These are phyloP conservation scores for Sordaria brevicollis DNA, from an alignment of 495 filamentous ascomycete genomes.

Conservation along the genomic window DNA sequence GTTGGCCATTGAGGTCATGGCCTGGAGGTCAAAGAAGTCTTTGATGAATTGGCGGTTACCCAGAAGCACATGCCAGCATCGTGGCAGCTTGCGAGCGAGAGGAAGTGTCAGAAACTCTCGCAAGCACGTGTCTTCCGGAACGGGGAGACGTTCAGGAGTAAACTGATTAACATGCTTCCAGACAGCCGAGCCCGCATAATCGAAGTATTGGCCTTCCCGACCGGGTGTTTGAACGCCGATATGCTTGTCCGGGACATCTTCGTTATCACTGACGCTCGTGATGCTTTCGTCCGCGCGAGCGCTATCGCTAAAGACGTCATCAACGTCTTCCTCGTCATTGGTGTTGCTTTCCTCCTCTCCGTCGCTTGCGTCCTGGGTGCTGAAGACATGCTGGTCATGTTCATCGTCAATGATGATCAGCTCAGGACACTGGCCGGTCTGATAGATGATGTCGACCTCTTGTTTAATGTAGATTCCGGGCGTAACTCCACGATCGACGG, in stretches of 20 bases:
- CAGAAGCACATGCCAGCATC: not conserved
- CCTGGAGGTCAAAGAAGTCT: not conserved
- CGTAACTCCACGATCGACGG: not conserved
- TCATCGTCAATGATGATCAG: not conserved
- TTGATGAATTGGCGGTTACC: not conserved
- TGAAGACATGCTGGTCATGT: not conserved
- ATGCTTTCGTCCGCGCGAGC: not conserved
- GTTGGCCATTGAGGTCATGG: not conserved
- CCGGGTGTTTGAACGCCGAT: not conserved
- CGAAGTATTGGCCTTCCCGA: not conserved
- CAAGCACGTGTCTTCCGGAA: not conserved
- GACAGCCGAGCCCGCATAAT: not conserved
- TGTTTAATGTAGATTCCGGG: not conserved
- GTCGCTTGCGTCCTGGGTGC: not conserved
- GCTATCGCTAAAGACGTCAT: not conserved
- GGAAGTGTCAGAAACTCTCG: not conserved
- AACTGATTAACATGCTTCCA: not conserved
- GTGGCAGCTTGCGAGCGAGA: not conserved
- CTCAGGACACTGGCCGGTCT: not conserved
- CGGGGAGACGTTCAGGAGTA: not conserved
- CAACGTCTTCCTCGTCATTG: not conserved
- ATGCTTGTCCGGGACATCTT: not conserved
- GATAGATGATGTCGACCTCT: not conserved
- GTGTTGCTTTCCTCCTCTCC: no score
- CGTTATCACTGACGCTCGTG: not conserved